phyloP scores from a whole-genome alignment of 257 asterid species.

The Plantago ovata region DNA sequence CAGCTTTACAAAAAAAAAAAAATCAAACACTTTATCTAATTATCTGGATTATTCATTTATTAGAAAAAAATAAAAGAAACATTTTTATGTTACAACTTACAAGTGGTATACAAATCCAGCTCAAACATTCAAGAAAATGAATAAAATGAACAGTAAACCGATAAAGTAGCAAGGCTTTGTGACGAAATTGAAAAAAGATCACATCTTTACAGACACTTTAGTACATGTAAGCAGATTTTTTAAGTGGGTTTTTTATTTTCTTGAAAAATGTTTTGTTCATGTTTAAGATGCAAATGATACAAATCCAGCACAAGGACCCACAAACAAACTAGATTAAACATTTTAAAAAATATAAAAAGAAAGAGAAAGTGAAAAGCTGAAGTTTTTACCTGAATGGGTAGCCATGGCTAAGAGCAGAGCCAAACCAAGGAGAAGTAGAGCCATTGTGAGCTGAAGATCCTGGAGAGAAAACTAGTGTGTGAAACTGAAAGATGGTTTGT shows the following conservation, averaged over 20 bases:
- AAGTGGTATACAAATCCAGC: too few relatives aligned
- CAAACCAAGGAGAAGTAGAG: slow-evolving; percentile 42
- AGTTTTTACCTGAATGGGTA: slow-evolving; percentile 43
- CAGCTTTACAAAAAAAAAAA: slow-evolving; percentile 21
- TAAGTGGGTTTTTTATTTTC: not conserved
- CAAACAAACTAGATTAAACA: too few relatives aligned
- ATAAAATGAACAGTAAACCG: not conserved
- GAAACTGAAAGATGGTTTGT: not conserved
- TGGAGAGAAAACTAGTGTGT: not conserved
- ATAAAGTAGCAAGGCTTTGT: not conserved
- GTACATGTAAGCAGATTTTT: not conserved
- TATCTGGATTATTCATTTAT: too few relatives aligned
- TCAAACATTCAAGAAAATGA: not conserved
- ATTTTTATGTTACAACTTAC: too few relatives aligned
- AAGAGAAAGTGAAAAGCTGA: not conserved
- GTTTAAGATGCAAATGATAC: not conserved
- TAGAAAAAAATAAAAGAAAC: too few relatives aligned
- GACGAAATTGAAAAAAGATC: slow-evolving; percentile 20
- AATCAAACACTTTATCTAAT: not conserved
- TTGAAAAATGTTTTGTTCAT: not conserved
- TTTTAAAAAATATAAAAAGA: slow-evolving; percentile 2
- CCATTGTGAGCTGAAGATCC: slow-evolving; percentile 40
- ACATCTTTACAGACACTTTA: slow-evolving; percentile 26
- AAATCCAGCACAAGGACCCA: not conserved
- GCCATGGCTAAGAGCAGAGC: slow-evolving; percentile 44